Evolutionary conservation across 2,329 filamentous ascomycete genomes (phyloP), one percentile per base, ranked within the genome.

Genomic region (Capronia epimyces): DNA sequence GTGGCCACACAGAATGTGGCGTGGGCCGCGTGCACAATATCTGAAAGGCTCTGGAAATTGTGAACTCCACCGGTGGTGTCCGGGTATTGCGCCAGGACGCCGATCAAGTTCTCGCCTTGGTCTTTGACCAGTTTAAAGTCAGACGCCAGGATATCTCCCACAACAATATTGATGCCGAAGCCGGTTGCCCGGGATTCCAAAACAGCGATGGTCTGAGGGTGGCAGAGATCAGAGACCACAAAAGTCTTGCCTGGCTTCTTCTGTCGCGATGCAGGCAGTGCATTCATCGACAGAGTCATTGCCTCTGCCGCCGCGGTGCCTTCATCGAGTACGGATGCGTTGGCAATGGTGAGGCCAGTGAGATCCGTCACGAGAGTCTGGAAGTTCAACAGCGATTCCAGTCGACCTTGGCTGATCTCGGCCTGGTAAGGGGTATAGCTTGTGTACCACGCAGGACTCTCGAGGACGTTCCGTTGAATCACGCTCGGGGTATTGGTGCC

Each of bases 381-480:
- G 74, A 89, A 97, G 75, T 97, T 97, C 57, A 97, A 75, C 47
- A 97, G 75, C 4, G 89, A 95, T 75, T 96, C 89, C 56, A 97
- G 72, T 49, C 91, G 83, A 29, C 91, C 91, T 72, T 97, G 91
- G 67, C 89, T 95, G 74, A 97, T 95, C 72, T 97, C 91, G 2
- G 91, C 86, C 73, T 97, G 91, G 71, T 96, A 97, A 13, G 91
- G 91, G 0, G 91, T 96, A 69, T 97, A 96, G 72, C 89, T 95
- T 34, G 91, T 97, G 69, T 97, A 97, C 91, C 91, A 97, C 8
- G 84, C 89, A 3, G 91, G 91, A 67, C 86, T 91, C 75, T 97
- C 89, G 52, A 97, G 74, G 3, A 97, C 79, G 66, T 96, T 96
- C 60, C 90, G 80, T 75, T 93, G 88, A 67, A 97, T 95, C 50